Evolutionary conservation across 257 asterid genomes (phyloP), one percentile per base, ranked within the genome.

Genomic region (Ilex asprella): DNA sequence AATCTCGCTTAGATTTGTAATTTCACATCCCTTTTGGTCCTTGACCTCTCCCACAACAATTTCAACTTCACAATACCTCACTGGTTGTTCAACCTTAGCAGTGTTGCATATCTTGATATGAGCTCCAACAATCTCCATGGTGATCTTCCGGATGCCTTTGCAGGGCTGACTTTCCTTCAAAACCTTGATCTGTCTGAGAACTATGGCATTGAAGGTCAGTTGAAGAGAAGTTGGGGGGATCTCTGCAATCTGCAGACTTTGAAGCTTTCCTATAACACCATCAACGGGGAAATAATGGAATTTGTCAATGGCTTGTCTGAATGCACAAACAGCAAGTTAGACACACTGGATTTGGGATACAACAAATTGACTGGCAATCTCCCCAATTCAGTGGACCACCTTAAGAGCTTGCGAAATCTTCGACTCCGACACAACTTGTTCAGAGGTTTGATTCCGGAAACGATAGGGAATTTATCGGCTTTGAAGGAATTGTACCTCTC

Each of bases 381-480:
- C 15, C 76, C 81, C 8, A 51, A 30, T 47, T 59, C 76, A 53
- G 39, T 76, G 46, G 75, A 78, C 52, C 12, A 13, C 68, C 70
- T 68, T 31, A 66, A 54, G 61, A 59, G 59, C 55, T 60, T 73
- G 21, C 52, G 49, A 41, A n/a, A 66, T 59, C 71, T 77, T 44
- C 29, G 12, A 32, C 62, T 77, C 10, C n/a, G 55, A 60, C 5
- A 8, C 3, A 77, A 77, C 69, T 69, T 65, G 14, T 62, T 78
- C 60, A 49, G 31, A 16, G 80, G 78, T 44, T 63, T 77, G 39
- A 68, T 78, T 21, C 79, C 79, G n/a, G 46, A 67, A 0, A 63
- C 63, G 8, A 63, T 70, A 21, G 82, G 82, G 49, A 60, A 73
- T 56, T 56, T 73, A 52, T 63, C 68, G 6, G 67, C 66, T n/a